These are phyloP conservation scores for Trichoderma brevicompactum DNA, from an alignment of 2,329 filamentous ascomycete species.

Conservation along the genomic window DNA sequence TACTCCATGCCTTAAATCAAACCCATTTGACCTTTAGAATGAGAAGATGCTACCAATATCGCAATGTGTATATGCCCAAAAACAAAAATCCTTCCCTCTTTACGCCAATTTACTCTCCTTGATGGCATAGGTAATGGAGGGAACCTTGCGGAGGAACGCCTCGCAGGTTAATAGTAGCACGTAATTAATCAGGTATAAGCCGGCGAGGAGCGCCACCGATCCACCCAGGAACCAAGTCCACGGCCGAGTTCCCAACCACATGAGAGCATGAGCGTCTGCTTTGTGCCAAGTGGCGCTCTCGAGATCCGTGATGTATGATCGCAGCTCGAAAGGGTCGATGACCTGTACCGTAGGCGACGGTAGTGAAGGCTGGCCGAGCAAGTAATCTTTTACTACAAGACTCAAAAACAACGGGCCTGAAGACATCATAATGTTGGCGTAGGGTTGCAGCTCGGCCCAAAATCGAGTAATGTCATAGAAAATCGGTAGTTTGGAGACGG, in stretches of 20 bases:
- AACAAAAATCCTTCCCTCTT: background rate
- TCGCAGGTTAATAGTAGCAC: background rate
- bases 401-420: slow-evolving; percentile 21
- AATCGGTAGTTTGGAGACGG: slow-evolving; percentile 12
- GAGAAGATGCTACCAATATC: slow-evolving; percentile 11
- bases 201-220: background rate
- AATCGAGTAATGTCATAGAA: slow-evolving; percentile 23
- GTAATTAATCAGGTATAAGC: slow-evolving; percentile 16
- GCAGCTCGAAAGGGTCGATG: background rate
- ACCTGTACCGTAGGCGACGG: slow-evolving; percentile 15
- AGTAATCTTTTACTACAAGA: slow-evolving; percentile 19
- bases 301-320: slow-evolving; percentile 19
- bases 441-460: slow-evolving; percentile 19
- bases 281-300: slow-evolving; percentile 23
- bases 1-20: slow-evolving; percentile 15
- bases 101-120: slow-evolving; percentile 19
- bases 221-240: slow-evolving; percentile 19
- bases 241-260: slow-evolving; percentile 19
- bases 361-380: slow-evolving; percentile 9
- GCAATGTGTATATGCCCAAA: slow-evolving; percentile 2
- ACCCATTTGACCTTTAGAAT: background rate
- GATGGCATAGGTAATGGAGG: slow-evolving; percentile 11
- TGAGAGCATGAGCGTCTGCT: slow-evolving; percentile 17
- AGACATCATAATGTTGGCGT: slow-evolving; percentile 27
- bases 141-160: slow-evolving; percentile 16